These are phyloP conservation scores for Penicillium sp. DNA, from an alignment of 2,329 filamentous ascomycete species.

Conservation along the genomic window DNA sequence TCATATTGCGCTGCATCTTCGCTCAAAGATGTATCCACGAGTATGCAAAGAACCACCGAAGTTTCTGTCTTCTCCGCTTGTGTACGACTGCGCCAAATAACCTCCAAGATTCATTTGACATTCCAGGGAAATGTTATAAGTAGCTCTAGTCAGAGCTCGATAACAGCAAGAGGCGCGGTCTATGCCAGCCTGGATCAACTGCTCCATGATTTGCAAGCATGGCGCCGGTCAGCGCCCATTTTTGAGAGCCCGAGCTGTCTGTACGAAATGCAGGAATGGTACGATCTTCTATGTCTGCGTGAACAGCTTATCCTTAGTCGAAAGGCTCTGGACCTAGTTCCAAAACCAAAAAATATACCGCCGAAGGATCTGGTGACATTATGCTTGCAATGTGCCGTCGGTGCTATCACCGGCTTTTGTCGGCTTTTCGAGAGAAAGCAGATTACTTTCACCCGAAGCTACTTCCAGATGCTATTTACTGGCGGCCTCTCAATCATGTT, in stretches of 20 bases:
- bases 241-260: constrained; percentile 40
- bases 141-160: background rate
- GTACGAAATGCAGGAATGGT: constrained; percentile 49
- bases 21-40: background rate
- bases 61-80: constrained; percentile 43
- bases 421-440: constrained; percentile 35
- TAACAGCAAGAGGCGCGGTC: constrained; percentile 13
- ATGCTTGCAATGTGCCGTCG: constrained; percentile 39
- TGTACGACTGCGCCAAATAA: constrained; percentile 43
- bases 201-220: constrained; percentile 37
- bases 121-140: constrained; percentile 4
- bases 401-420: constrained; percentile 44
- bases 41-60: constrained; percentile 24
- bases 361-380: constrained; percentile 34
- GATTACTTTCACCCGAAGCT: constrained; percentile 50
- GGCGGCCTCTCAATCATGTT: constrained; percentile 45
- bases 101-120: constrained; percentile 32
- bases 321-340: constrained; percentile 44
- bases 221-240: constrained; percentile 37
- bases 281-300: constrained; percentile 45
- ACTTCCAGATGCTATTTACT: constrained; percentile 52
- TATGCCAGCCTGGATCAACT: constrained; percentile 29
- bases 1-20: constrained; percentile 9
- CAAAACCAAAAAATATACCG: constrained; percentile 35
- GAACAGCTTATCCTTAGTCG: constrained; percentile 46